Conservation (phyloP, 805 yeast genomes). For the Metschnikowia lochheadii region DNA sequence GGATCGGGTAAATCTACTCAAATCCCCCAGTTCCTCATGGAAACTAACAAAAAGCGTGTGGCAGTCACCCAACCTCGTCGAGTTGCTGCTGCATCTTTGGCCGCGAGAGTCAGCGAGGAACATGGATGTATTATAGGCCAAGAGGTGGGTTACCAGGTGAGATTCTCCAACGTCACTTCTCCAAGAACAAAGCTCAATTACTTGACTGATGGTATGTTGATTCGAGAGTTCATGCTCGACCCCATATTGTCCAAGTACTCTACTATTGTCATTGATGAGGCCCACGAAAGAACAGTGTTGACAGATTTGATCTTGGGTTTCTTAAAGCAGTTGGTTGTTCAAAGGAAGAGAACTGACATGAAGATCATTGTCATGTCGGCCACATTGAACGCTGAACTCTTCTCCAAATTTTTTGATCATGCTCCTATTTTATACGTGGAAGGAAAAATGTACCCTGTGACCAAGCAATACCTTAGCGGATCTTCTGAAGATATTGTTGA, state of each 20-base stretch:
- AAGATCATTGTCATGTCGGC: conserved; percentile 91
- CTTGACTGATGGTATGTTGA: conserved; percentile 94
- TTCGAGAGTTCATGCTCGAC: conserved; percentile 85
- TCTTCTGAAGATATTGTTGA: conserved; percentile 83
- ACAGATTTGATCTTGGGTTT: conserved; percentile 91
- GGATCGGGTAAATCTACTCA: conserved; percentile 99
- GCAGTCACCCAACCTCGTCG: conserved; percentile 97
- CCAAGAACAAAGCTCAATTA: conserved; percentile 69
- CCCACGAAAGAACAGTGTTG: conserved; percentile 91
- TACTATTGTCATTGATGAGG: conserved; percentile 87
- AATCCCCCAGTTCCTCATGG: conserved; percentile 85
- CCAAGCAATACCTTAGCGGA: conserved; percentile 58
- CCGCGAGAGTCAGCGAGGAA: conserved; percentile 89
- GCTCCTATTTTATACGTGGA: conserved; percentile 86
- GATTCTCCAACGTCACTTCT: conserved; percentile 72
- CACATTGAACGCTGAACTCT: conserved; percentile 86
- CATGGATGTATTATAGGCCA: conserved; percentile 71
- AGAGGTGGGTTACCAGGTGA: conserved; percentile 87
- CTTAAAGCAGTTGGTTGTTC: conserved; percentile 57
- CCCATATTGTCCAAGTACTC: conserved; percentile 59
- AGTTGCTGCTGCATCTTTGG: conserved; percentile 94
- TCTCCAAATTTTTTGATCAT: conserved; percentile 68
- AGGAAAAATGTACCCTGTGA: conserved; percentile 86
- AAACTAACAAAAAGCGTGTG: conserved; percentile 48
- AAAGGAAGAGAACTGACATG: conserved; percentile 52